Conservation (phyloP, 2,329 filamentous ascomycete genomes). For the Cladophialophora exuberans region DNA sequence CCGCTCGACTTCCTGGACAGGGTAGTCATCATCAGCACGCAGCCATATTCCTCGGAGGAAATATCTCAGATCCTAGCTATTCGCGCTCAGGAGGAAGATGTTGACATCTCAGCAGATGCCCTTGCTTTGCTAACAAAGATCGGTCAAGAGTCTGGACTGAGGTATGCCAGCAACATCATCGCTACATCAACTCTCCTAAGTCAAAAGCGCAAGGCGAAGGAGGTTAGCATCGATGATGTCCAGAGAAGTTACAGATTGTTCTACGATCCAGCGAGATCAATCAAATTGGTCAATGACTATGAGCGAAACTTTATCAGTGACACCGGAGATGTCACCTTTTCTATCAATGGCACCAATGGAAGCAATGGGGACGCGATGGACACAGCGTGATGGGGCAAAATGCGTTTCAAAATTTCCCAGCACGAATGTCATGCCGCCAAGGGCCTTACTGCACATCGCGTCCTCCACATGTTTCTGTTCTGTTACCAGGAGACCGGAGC, state of each 20-base stretch:
- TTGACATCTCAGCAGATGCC: constrained; percentile 87
- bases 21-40: constrained; percentile 93
- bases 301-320: constrained; percentile 94
- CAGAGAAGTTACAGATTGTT: constrained; percentile 93
- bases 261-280: constrained; percentile 84
- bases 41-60: constrained; percentile 79
- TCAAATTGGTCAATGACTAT: constrained; percentile 85
- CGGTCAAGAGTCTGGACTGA: constrained; percentile 84
- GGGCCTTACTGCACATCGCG: no score
- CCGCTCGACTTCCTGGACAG: constrained; percentile 95
- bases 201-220: constrained; percentile 81
- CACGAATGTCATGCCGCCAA: no score
- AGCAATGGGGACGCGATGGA: constrained; percentile 69
- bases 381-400: constrained; percentile 58
- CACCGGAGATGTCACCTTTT: constrained; percentile 76
- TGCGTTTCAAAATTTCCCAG: no score
- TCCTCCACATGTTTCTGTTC: no score
- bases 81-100: constrained; percentile 91
- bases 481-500: no score
- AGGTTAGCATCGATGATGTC: constrained; percentile 84
- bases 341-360: constrained; percentile 42
- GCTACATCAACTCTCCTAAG: constrained; percentile 87
- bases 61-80: constrained; percentile 92
- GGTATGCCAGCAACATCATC: constrained; percentile 98
- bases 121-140: constrained; percentile 94